Evolutionary conservation across 768 basidiomycete species (phyloP), one percentile per base, ranked within the genome.

Genomic region (Lentinus tigrinus): DNA sequence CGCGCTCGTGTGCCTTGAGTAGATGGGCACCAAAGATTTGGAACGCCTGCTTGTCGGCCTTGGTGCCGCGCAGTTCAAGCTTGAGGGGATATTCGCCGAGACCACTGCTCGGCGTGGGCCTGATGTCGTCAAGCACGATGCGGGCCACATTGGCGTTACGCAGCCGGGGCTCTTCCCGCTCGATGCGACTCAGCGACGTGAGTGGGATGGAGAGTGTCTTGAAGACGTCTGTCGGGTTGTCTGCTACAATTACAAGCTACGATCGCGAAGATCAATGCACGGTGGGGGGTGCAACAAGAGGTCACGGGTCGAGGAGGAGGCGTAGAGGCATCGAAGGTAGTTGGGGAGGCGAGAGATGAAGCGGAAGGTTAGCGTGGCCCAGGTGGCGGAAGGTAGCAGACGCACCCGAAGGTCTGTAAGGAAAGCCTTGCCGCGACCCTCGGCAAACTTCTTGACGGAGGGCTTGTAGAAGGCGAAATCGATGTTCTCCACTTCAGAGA

Each of bases 381-480:
- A 39, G 26, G 31, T 54, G 37, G 44, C 17, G 39, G 49, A 55
- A 40, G 9, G 19, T 10, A 40, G 28, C 10, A 37, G 0, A 58
- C 86, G 63, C 68, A 92, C 91, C 60, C 91, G 78, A 72, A 87
- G 82, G 67, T 91, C 88, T 19, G 89, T 92, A 38, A 93, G 78
- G 72, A 76, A 81, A 21, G 86, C 63, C 54, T 73, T 78, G 11
- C 91, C 91, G 6, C 71, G 60, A 11, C 79, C 83, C 67, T 84
- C 85, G 55, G 31, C 31, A 11, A 87, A 67, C 65, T 77, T 87
- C 74, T 77, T 85, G 43, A 68, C 65, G 85, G 83, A 78, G 6
- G 90, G 89, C 42, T 90, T 77, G 19, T 67, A 74, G 44, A 93
- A 73, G 23, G 71, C 74, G 48, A 86, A 65, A 52, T 89, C 88